These are phyloP conservation scores for Phytophthora hybrid DNA, from an alignment of 352 stramenopile genomes.

Conservation along the genomic window DNA sequence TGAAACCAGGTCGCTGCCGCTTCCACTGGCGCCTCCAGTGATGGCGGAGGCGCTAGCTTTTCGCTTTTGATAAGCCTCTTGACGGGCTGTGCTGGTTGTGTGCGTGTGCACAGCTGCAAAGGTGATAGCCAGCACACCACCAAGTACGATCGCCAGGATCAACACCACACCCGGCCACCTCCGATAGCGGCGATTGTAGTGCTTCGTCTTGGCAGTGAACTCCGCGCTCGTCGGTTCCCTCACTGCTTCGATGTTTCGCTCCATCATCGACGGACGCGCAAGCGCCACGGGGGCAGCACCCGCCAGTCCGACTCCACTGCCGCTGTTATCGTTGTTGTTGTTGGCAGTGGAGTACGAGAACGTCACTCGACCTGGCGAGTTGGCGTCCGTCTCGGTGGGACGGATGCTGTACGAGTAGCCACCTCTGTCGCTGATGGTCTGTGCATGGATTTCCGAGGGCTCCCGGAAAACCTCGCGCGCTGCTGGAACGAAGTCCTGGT, in stretches of 20 bases:
- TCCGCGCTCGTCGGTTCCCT: slow-evolving; percentile 15
- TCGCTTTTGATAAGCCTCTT: slow-evolving; percentile 37
- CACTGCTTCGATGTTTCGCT: slow-evolving; percentile 43
- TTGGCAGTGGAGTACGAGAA: slow-evolving; percentile 38
- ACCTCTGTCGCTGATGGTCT: slow-evolving; percentile 35
- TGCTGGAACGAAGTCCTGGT: slow-evolving; percentile 29
- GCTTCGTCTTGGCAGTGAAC: slow-evolving; percentile 26
- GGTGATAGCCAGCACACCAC: slow-evolving; percentile 37
- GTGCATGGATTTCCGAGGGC: slow-evolving; percentile 20
- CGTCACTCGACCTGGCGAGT: slow-evolving; percentile 21
- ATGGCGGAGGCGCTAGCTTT: slow-evolving; percentile 25
- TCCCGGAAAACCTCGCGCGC: slow-evolving; percentile 40
- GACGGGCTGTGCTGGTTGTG: slow-evolving; percentile 23
- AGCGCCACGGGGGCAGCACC: slow-evolving; percentile 21
- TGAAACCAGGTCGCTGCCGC: slow-evolving; percentile 45
- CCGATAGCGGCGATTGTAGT: slow-evolving; percentile 48
- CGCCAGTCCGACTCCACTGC: slow-evolving; percentile 15
- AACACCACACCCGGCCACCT: slow-evolving; percentile 58
- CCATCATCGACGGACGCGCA: slow-evolving; percentile 36
- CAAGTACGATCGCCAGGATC: slow-evolving; percentile 41
- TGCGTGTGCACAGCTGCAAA: slow-evolving; percentile 36
- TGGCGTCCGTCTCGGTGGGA: slow-evolving; percentile 22
- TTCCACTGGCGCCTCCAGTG: slow-evolving; percentile 28
- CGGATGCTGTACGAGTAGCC: slow-evolving; percentile 31
- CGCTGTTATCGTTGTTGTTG: not conserved